Percentiles rank a stretch among this genome's conserved stretches.
phyloP scores from a whole-genome alignment of 495 filamentous ascomycete species.

The Aspergillus saccharolyticus region DNA sequence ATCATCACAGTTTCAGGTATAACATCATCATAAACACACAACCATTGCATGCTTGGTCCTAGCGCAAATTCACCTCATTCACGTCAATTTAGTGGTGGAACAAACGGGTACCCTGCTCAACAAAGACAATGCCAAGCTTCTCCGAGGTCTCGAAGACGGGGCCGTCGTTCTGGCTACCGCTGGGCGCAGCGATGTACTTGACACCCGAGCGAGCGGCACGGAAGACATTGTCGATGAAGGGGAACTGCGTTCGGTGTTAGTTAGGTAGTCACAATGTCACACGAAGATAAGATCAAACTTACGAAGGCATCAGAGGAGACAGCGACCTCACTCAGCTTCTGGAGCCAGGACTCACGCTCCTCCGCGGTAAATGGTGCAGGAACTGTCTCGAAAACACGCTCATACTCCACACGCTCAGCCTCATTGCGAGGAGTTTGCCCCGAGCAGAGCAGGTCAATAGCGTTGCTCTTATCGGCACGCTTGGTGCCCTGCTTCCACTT shows the following conservation, averaged over 20 bases:
- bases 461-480: constrained; percentile 95
- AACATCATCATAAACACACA: constrained; percentile 10
- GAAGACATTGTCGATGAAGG: constrained; percentile 97
- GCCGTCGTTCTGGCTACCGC: constrained; percentile 87
- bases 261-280: constrained; percentile 1
- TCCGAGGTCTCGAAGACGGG: constrained; percentile 88
- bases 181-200: constrained; percentile 92
- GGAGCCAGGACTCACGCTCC: constrained; percentile 79
- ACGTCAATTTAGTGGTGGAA: constrained; percentile 69
- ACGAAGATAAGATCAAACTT: constrained; percentile 33
- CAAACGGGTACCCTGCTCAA: constrained; percentile 80
- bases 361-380: constrained; percentile 74
- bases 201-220: constrained; percentile 79
- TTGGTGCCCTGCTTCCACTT: constrained; percentile 97
- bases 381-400: constrained; percentile 88
- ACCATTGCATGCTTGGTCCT: constrained; percentile 7
- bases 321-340: constrained; percentile 74
- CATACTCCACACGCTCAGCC: constrained; percentile 77
- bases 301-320: constrained; percentile 94
- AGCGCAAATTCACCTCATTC: neutral
- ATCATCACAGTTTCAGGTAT: constrained; percentile 13
- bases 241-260: constrained; percentile 57
- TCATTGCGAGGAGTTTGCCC: constrained; percentile 75
- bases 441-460: constrained; percentile 89
- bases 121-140: constrained; percentile 85